Conservation (phyloP, 2,329 filamentous ascomycete species). For the Calonectria naviculata region DNA sequence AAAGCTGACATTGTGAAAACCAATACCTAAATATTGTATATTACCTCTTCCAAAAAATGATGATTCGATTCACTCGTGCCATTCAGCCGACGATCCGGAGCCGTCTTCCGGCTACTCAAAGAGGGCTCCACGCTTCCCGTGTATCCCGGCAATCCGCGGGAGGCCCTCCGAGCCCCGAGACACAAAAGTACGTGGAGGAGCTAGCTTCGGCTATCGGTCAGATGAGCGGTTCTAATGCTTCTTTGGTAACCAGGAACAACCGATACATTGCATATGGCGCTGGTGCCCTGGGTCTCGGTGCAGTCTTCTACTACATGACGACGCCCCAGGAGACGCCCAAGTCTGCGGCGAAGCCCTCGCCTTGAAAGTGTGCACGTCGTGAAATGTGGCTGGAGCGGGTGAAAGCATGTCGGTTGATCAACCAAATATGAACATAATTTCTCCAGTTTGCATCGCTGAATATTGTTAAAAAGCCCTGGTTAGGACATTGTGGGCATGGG, state of each 20-base stretch:
- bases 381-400: background rate
- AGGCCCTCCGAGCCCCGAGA: conserved; percentile 1
- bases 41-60: background rate
- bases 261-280: conserved; percentile 20
- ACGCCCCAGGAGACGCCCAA: conserved; percentile 22
- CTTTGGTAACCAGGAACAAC: conserved; percentile 13
- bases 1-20: background rate
- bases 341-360: background rate
- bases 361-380: background rate
- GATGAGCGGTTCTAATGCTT: background rate
- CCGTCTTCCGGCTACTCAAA: background rate
- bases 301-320: conserved; percentile 28
- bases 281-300: conserved; percentile 29
- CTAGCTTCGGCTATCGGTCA: background rate
- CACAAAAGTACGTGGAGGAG: conserved; percentile 7
- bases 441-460: background rate
- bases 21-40: background rate
- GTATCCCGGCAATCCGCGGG: conserved; percentile 1
- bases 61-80: conserved; percentile 2
- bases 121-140: conserved; percentile 12
- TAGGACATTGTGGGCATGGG: too few relatives aligned
- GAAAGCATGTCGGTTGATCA: background rate
- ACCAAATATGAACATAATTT: background rate
- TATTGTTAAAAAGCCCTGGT: background rate
- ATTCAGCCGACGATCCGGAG: background rate